Evolutionary conservation across 176 grass and related monocot genomes (phyloP).

Genomic region (Zoysia pacifica): DNA sequence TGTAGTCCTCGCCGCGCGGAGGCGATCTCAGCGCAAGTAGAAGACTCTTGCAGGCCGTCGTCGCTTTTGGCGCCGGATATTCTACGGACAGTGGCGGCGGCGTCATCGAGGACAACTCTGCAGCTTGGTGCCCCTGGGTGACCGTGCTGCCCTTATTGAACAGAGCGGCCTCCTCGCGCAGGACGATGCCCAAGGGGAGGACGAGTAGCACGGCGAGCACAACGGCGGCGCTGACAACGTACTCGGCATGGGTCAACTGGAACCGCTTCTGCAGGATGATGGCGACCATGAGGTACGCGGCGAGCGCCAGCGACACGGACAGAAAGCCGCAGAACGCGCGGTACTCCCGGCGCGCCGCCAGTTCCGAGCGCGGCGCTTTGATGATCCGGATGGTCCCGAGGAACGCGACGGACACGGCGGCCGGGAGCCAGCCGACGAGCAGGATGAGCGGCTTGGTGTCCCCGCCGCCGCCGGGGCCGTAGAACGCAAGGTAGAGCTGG

Average conservation of each 20-base stretch:
- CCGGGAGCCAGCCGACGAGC: conserved; percentile 49
- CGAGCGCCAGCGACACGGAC: conserved; percentile 37
- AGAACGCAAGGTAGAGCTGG: conserved; percentile 72
- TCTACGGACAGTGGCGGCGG: neutral
- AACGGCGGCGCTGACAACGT: conserved; percentile 18
- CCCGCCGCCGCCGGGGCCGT: conserved; percentile 36
- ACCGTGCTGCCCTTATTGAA: neutral
- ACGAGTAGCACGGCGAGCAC: conserved; percentile 18
- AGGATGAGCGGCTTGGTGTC: conserved; percentile 52
- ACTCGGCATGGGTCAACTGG: conserved; percentile 30
- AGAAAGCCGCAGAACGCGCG: conserved; percentile 27
- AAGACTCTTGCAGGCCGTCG: neutral
- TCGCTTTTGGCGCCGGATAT: neutral
- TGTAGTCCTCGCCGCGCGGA: conserved; percentile 69
- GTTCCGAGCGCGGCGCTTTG: neutral
- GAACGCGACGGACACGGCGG: conserved; percentile 44
- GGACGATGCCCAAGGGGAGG: conserved; percentile 9
- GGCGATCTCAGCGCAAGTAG: conserved; percentile 23
- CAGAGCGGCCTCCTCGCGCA: conserved; percentile 37
- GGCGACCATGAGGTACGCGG: conserved; percentile 31
- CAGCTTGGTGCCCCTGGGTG: neutral
- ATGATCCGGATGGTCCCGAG: conserved; percentile 46
- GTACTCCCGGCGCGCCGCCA: neutral
- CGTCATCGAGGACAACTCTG: neutral
- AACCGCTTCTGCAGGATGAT: conserved; percentile 40